A percentile compares a stretch with the other conserved stretches of the same genome.
These are phyloP conservation scores for Thymus quinquecostatus DNA, from an alignment of 257 asterid species.

Conservation along the genomic window DNA sequence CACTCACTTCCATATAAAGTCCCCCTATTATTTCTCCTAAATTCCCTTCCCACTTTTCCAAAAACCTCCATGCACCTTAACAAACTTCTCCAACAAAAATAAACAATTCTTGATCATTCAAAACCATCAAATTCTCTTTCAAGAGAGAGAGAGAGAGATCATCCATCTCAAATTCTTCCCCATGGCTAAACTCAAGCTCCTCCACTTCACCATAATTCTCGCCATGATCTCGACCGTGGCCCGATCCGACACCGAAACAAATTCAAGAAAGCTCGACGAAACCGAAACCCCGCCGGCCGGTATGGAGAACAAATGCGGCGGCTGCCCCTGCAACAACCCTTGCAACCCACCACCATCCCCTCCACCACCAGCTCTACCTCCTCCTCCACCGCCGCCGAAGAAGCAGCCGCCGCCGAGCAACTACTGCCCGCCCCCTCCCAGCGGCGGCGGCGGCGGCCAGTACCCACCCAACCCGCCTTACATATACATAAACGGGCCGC, in stretches of 20 bases:
- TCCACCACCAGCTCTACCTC: conserved; percentile 40
- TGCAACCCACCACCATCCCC: conserved; percentile 52
- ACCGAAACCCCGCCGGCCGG: conserved; percentile 35
- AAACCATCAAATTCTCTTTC: too few relatives aligned
- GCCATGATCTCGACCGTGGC: conserved; percentile 27
- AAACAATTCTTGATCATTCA: neutral
- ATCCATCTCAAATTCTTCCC: too few relatives aligned
- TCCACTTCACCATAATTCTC: conserved; percentile 36
- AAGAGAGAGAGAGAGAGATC: too few relatives aligned
- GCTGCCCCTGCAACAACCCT: conserved; percentile 79
- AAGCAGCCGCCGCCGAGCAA: conserved; percentile 51
- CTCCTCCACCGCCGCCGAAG: conserved; percentile 55
- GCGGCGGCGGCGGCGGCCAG: conserved; percentile 37
- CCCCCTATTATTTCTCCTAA: conserved; percentile 27
- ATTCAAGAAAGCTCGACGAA: conserved; percentile 42
- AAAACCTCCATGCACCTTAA: conserved; percentile 38
- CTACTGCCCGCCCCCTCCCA: conserved; percentile 79
- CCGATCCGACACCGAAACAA: conserved; percentile 15
- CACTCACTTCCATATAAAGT: conserved; percentile 24
- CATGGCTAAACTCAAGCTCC: conserved; percentile 36
- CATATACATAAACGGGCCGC: conserved; percentile 75
- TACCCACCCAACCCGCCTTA: conserved; percentile 57
- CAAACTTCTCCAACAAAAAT: conserved; percentile 30
- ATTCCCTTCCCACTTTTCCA: conserved; percentile 26
- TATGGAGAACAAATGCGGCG: conserved; percentile 68